These are phyloP conservation scores for Pseudogymnoascus sp. DNA, from an alignment of 2,329 filamentous ascomycete species.

Conservation along the genomic window DNA sequence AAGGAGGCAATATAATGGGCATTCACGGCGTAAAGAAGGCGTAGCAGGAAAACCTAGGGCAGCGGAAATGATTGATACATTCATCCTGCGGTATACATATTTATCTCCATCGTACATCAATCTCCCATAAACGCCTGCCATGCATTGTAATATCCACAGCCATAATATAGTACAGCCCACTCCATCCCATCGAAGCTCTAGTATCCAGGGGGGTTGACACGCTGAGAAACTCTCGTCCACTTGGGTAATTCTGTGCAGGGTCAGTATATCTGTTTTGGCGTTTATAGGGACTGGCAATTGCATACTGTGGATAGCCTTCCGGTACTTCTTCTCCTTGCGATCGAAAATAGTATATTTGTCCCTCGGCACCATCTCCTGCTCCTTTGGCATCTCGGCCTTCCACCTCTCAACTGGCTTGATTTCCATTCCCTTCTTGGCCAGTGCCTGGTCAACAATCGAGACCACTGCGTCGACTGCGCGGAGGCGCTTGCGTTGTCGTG, in stretches of 20 bases:
- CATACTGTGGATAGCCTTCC: constrained; percentile 96
- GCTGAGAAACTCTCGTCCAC: constrained; percentile 92
- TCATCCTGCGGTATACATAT: constrained; percentile 4
- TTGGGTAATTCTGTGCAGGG: constrained; percentile 62
- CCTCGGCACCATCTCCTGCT: constrained; percentile 88
- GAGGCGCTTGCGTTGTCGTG: constrained; percentile 74
- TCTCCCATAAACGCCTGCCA: constrained; percentile 22
- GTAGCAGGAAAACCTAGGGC: not conserved
- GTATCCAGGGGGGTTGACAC: constrained; percentile 91
- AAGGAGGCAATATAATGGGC: not conserved
- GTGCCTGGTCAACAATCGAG: constrained; percentile 69
- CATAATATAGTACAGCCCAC: constrained; percentile 20
- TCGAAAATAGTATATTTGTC: constrained; percentile 99
- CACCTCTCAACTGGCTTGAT: constrained; percentile 76
- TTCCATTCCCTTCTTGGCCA: constrained; percentile 64
- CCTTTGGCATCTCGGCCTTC: constrained; percentile 93
- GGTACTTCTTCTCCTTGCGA: constrained; percentile 87
- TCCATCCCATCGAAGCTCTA: constrained; percentile 37
- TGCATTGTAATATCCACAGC: constrained; percentile 19
- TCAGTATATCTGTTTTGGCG: constrained; percentile 14
- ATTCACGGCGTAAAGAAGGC: constrained; percentile 7
- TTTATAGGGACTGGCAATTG: constrained; percentile 23
- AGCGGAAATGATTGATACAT: constrained; percentile 8
- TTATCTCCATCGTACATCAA: constrained; percentile 8
- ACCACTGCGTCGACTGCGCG: constrained; percentile 84